Percentiles rank a stretch among this genome's conserved stretches.
Evolutionary conservation across 257 asterid genomes (phyloP).

Genomic region (Verbascum thapsus): DNA sequence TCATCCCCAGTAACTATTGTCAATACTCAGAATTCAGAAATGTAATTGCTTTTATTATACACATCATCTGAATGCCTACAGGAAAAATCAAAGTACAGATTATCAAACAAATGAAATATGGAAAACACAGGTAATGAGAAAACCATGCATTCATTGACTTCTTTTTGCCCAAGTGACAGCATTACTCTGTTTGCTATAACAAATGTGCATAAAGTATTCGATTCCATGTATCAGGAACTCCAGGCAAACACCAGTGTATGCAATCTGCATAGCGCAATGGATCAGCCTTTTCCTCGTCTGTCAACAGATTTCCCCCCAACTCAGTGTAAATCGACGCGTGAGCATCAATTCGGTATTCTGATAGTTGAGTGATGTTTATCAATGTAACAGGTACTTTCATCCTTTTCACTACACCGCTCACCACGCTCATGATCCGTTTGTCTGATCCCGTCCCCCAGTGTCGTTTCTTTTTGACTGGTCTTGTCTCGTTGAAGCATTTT

Average conservation of each 20-base stretch:
- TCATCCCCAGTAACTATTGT: too few species aligned
- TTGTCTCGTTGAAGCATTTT: constrained; percentile 81
- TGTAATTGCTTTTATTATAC: too few species aligned
- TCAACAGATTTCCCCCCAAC: constrained; percentile 61
- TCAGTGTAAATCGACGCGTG: constrained; percentile 81
- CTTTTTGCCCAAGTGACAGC: constrained; percentile 23
- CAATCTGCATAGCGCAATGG: constrained; percentile 79
- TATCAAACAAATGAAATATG: background rate
- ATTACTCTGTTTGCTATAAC: constrained; percentile 25
- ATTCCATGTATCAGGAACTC: constrained; percentile 92
- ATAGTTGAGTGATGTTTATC: constrained; percentile 76
- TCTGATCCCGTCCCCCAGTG: constrained; percentile 85
- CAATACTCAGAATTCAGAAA: too few species aligned
- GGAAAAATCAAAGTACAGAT: background rate
- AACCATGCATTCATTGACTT: constrained; percentile 26
- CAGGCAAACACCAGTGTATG: constrained; percentile 92
- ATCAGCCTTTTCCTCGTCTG: constrained; percentile 63
- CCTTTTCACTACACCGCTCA: constrained; percentile 42
- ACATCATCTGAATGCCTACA: too few species aligned
- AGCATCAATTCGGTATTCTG: constrained; percentile 75
- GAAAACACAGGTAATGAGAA: background rate
- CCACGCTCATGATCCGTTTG: constrained; percentile 60
- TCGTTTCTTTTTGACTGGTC: constrained; percentile 52
- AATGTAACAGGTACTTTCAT: constrained; percentile 74
- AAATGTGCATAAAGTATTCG: constrained; percentile 68